phyloP scores from a whole-genome alignment of 1,284 basidiomycete species.

The Austroboletus niveus region DNA sequence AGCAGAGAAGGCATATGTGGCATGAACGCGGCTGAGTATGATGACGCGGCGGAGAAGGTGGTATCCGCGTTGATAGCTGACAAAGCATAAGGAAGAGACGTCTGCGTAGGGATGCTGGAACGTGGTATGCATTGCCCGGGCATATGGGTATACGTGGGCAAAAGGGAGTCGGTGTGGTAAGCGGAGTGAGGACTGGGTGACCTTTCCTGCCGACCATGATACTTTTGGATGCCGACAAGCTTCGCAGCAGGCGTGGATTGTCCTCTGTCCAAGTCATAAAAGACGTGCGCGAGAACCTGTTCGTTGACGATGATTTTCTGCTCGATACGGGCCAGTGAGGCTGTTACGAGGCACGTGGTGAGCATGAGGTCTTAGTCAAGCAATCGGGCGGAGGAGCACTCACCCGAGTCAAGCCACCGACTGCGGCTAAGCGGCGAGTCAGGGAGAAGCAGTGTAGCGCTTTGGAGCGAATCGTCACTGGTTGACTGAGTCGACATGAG shows the following conservation, averaged over 20 bases:
- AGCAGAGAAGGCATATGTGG: slow-evolving; percentile 31
- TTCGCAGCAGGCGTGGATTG: slow-evolving; percentile 55
- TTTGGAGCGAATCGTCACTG: slow-evolving; percentile 38
- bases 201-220: slow-evolving; percentile 35
- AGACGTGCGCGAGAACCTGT: slow-evolving; percentile 56
- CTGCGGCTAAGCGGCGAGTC: slow-evolving; percentile 60
- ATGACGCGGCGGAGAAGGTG: slow-evolving; percentile 23
- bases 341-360: slow-evolving; percentile 36
- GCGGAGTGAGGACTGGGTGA: slow-evolving; percentile 28
- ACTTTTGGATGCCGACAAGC: slow-evolving; percentile 54
- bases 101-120: slow-evolving; percentile 26
- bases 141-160: slow-evolving; percentile 34
- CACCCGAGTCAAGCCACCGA: slow-evolving; percentile 55
- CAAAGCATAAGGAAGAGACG: slow-evolving; percentile 36
- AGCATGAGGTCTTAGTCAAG: slow-evolving; percentile 22
- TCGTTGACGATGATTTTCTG: slow-evolving; percentile 69
- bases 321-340: slow-evolving; percentile 50
- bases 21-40: slow-evolving; percentile 33
- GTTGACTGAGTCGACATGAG: slow-evolving; percentile 32
- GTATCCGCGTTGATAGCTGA: slow-evolving; percentile 31
- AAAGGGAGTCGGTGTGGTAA: slow-evolving; percentile 31
- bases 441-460: slow-evolving; percentile 54
- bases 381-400: slow-evolving; percentile 36
- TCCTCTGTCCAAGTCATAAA: slow-evolving; percentile 64
- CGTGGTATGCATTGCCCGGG: slow-evolving; percentile 38